Evolutionary conservation across 1,139 yeast genomes (phyloP).

Genomic region (Kluyveromyces marxianus): DNA sequence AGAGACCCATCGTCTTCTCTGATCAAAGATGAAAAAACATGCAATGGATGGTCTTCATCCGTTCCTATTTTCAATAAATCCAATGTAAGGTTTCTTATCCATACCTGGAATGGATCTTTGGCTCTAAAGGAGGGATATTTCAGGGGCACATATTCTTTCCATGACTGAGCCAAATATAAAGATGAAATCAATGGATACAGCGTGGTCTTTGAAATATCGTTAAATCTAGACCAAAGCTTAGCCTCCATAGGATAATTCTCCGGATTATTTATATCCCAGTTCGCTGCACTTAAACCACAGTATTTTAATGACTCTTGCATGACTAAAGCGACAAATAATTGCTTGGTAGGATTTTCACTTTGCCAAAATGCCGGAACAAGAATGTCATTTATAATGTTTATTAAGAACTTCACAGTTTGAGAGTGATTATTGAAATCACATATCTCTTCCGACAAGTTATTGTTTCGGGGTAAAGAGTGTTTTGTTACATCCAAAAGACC

Average conservation of each 20-base stretch:
- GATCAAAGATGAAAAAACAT: conserved; percentile 59
- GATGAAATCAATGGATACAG: conserved; percentile 71
- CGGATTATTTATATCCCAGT: conserved; percentile 31
- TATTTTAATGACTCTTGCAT: conserved; percentile 79
- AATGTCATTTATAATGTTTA: conserved; percentile 57
- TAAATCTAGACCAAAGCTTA: conserved; percentile 54
- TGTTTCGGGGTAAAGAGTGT: conserved; percentile 42
- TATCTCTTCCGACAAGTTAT: conserved; percentile 42
- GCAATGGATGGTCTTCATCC: conserved; percentile 47
- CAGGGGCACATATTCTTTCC: conserved; percentile 34
- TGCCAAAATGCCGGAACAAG: conserved; percentile 83
- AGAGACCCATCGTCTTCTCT: conserved; percentile 64
- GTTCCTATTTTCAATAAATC: conserved; percentile 48
- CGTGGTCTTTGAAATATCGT: conserved; percentile 64
- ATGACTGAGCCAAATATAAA: conserved; percentile 51
- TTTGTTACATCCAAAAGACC: conserved; percentile 74
- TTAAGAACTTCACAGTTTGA: conserved; percentile 60
- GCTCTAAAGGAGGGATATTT: conserved; percentile 45
- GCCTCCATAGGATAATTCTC: conserved; percentile 31
- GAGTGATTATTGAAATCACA: conserved; percentile 53
- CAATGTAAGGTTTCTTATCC: conserved; percentile 67
- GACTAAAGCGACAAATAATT: conserved; percentile 76
- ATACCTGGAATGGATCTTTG: conserved; percentile 40
- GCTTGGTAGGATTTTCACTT: conserved; percentile 79
- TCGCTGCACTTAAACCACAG: conserved; percentile 43